Evolutionary conservation across 768 basidiomycete genomes (phyloP), one percentile per base, ranked within the genome.

Genomic region (Strobilomyces echinocephalus): DNA sequence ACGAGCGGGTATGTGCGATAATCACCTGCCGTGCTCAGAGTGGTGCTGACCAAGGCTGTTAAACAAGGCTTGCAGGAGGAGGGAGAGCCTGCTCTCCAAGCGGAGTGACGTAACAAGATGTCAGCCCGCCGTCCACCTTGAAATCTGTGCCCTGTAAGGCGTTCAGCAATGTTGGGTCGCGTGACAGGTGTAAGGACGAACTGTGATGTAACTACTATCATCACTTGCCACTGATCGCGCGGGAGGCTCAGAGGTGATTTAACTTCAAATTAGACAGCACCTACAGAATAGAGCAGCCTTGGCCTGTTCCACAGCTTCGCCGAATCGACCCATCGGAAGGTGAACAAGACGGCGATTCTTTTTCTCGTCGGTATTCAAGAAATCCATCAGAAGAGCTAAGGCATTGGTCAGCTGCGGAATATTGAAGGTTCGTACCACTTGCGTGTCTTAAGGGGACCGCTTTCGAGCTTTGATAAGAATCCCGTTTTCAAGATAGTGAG

Each of bases 381-480:
- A 99, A 71, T 98, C 87, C 97, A 99, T 99, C 28, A 99, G 79
- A 43, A 99, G 84, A 36, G 95, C 92, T 95, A 65, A n/a, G 26
- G 39, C 3, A 4, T 36, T 21, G 21, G 9, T 46, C 38, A 49
- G 2, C 26, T 35, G 20, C 3, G 21, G 28, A 21, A 28, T 50
- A 43, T 31, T 6, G 8, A 42, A 34, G 31, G 8, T 14, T n/a
- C 18, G n/a, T 56, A 46, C 20, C 5, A 59, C 88, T 72, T 72
- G 92, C 92, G 94, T 30, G 95, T 98, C 72, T 91, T 91, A 56
- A 99, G 80, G 33, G 95, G 95, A 14, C 95, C 95, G 30, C 93
- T 95, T n/a, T 56, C 44, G 15, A 40, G 54, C 26, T 43, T 30
- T 26, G 50, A 54, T 54, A 39, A 49, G 47, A 21, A 51, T 30